Percentiles rank a stretch among this genome's conserved stretches.
These are phyloP conservation scores for Fusarium sp. DNA, from an alignment of 2,329 filamentous ascomycete genomes.

Conservation along the genomic window DNA sequence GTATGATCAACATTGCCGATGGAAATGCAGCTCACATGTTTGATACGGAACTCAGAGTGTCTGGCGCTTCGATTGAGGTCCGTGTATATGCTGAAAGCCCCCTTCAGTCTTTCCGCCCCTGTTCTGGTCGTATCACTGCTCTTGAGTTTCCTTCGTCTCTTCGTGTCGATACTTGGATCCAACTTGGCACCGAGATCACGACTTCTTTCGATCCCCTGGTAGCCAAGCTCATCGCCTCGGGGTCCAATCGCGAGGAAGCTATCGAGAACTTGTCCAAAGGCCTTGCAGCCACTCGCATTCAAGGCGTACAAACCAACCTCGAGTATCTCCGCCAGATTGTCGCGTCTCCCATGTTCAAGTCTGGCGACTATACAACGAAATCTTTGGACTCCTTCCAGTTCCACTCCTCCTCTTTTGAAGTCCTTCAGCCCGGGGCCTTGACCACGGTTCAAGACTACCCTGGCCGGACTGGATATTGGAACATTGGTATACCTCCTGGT, in stretches of 20 bases:
- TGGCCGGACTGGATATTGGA: conserved; percentile 50
- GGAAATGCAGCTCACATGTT: conserved; percentile 30
- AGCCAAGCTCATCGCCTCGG: conserved; percentile 76
- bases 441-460: conserved; percentile 55
- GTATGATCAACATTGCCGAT: conserved; percentile 50
- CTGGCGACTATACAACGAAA: conserved; percentile 47
- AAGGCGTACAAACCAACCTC: conserved; percentile 49
- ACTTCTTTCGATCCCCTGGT: conserved; percentile 82
- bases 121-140: conserved; percentile 65
- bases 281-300: conserved; percentile 57
- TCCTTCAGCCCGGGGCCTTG: conserved; percentile 48
- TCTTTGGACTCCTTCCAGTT: conserved; percentile 46
- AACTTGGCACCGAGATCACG: conserved; percentile 74
- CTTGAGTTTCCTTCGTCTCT: conserved; percentile 63
- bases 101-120: conserved; percentile 65
- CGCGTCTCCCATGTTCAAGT: conserved; percentile 40
- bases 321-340: conserved; percentile 47
- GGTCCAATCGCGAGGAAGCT: conserved; percentile 66
- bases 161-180: conserved; percentile 73
- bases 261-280: conserved; percentile 70
- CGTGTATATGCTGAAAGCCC: conserved; percentile 62
- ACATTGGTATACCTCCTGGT: conserved; percentile 51
- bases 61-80: conserved; percentile 50
- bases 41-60: neutral
- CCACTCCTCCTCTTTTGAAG: conserved; percentile 45